Percentiles rank a stretch among this genome's conserved stretches.
Evolutionary conservation across 2,329 filamentous ascomycete species (phyloP).

Genomic region (Reticulascus tulasneorum): DNA sequence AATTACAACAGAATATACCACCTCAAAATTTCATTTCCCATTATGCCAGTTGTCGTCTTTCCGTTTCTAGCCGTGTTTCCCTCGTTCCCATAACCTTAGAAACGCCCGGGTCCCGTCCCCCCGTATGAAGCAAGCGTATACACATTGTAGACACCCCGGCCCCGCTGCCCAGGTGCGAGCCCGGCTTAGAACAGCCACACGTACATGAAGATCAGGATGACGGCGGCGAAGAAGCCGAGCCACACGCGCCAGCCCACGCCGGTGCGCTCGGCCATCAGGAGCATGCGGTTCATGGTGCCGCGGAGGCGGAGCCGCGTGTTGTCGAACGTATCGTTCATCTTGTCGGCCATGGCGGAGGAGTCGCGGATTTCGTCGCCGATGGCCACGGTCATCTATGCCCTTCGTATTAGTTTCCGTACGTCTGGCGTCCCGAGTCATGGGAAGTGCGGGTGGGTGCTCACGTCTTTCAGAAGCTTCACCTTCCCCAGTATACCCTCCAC

Average conservation of each 20-base stretch:
- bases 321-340: conserved; percentile 95
- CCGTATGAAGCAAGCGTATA: neutral
- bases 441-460: conserved; percentile 40
- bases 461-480: conserved; percentile 84
- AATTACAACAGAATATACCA: no score
- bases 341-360: conserved; percentile 80
- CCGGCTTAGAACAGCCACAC: conserved; percentile 76
- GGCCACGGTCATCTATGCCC: conserved; percentile 75
- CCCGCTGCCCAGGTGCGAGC: no score
- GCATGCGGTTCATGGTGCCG: conserved; percentile 96
- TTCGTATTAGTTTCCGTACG: no score
- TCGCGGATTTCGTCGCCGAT: conserved; percentile 96
- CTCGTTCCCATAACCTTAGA: no score
- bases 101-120: neutral
- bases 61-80: neutral
- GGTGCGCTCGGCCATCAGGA: conserved; percentile 89
- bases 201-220: conserved; percentile 81
- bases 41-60: neutral
- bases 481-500: conserved; percentile 89
- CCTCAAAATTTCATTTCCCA: neutral
- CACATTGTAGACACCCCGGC: neutral
- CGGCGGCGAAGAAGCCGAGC: conserved; percentile 81
- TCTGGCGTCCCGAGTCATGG: neutral
- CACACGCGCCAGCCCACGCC: conserved; percentile 96
- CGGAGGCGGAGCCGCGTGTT: conserved; percentile 73